Evolutionary conservation across 495 filamentous ascomycete genomes (phyloP), one percentile per base, ranked within the genome.

Genomic region (Xylaria telfairii): DNA sequence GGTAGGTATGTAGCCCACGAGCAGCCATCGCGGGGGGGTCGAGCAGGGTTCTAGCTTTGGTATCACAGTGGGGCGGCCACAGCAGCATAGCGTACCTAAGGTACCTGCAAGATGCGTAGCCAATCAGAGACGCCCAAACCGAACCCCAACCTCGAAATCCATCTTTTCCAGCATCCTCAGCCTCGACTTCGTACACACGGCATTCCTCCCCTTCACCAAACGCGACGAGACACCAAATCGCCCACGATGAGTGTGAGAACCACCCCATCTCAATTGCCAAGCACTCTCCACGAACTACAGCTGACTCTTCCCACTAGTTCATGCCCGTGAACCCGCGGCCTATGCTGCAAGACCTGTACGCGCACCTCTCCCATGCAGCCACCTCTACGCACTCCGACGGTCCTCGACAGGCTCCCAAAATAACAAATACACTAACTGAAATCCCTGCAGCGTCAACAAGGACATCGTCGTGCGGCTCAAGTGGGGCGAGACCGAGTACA

Each of bases 401-500:
- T n/a, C 13, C 12, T 26, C 9, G 9, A 28, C 21, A 10, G 13
- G 13, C 30, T 62, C 41, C 41, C 53, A 70, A 72, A 70, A 61
- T 44, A 42, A 72, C 41, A 13, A 6, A 21, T 21, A 44, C 73
- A 51, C 72, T 62, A 56, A 59, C 47, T 34, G 13, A 34, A n/a
- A 59, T 39, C 32, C 28, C 19, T 32, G 12, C 76, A 95, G 92
- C 67, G 91, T 99, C 85, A 92, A 96, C 84, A 89, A 94, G 80
- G 89, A 94, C 78, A 88, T 99, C 77, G 85, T 95, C 66, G 91
- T 99, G 53, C 92, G 94, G 74, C 89, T 99, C 37, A 99, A 99
- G 87, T 99, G 96, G 96, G 94, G 93, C 74, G 90, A 97, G 78
- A 96, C 93, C 41, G 96, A 98, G 83, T 99, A 98, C 88, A 93